phyloP scores from a whole-genome alignment of 2,329 filamentous ascomycete species.

The Phoma sp. region DNA sequence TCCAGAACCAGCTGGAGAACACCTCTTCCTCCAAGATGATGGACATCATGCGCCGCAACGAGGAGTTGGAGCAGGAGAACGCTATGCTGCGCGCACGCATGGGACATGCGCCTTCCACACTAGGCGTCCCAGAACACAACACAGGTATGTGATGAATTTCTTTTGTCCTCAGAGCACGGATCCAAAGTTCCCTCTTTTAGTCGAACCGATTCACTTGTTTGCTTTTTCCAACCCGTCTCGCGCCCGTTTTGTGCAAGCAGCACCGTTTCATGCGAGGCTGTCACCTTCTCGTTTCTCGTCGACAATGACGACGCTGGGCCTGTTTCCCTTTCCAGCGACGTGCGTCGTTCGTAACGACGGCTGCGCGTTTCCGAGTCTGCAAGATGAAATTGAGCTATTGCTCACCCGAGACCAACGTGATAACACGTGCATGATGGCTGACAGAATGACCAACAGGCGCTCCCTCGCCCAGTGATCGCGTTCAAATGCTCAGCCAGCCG shows the following conservation, averaged over 20 bases:
- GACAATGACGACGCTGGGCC: conserved; percentile 18
- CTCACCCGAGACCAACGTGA: conserved; percentile 21
- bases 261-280: conserved; percentile 14
- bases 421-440: conserved; percentile 26
- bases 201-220: conserved; percentile 24
- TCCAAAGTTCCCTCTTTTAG: conserved; percentile 30
- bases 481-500: conserved; percentile 48
- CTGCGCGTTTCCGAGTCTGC: conserved; percentile 14
- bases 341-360: conserved; percentile 34
- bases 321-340: conserved; percentile 30
- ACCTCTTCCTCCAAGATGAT: conserved; percentile 55
- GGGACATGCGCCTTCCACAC: conserved; percentile 50
- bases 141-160: conserved; percentile 43
- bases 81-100: conserved; percentile 58
- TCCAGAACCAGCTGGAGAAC: conserved; percentile 56
- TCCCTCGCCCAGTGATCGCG: conserved; percentile 47
- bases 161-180: conserved; percentile 29
- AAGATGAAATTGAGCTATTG: conserved; percentile 12
- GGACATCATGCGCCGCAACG: conserved; percentile 59
- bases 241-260: conserved; percentile 33
- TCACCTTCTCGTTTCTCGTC: conserved; percentile 16
- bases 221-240: conserved; percentile 37
- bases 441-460: conserved; percentile 34
- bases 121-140: conserved; percentile 45
- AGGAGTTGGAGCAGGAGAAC: conserved; percentile 62